Evolutionary conservation across 1,139 yeast species (phyloP).

Genomic region (Yamadazyma diddensiae): DNA sequence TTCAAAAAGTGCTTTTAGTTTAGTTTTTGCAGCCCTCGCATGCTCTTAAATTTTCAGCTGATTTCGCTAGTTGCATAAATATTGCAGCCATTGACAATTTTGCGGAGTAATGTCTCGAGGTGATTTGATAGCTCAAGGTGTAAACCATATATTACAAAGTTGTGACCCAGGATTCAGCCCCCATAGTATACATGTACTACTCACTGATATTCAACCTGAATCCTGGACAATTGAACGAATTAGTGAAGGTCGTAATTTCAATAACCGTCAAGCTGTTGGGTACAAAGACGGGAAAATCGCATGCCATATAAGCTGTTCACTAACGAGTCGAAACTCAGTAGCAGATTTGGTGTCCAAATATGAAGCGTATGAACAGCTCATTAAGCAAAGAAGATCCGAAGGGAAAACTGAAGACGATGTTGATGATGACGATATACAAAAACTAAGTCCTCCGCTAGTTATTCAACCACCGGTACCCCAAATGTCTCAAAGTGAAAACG

Average conservation of each 20-base stretch:
- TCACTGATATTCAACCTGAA: slow-evolving; percentile 17
- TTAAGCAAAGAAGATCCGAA: slow-evolving; percentile 13
- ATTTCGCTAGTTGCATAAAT: no score
- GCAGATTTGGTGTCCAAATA: slow-evolving; percentile 21
- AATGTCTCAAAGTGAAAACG: slow-evolving; percentile 11
- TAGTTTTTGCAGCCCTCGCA: no score
- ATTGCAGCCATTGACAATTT: no score
- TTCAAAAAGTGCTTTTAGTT: no score
- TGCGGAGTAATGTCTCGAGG: background rate
- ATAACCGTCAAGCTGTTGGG: slow-evolving; percentile 57
- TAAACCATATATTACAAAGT: slow-evolving; percentile 10
- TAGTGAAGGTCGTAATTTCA: slow-evolving; percentile 58
- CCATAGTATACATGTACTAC: slow-evolving; percentile 35
- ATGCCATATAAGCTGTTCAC: slow-evolving; percentile 54
- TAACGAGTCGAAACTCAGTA: slow-evolving; percentile 35
- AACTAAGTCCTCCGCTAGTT: slow-evolving; percentile 24
- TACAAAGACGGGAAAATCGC: slow-evolving; percentile 50
- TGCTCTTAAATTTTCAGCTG: no score
- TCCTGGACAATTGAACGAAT: slow-evolving; percentile 33
- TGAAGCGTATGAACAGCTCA: slow-evolving; percentile 19
- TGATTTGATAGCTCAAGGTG: background rate
- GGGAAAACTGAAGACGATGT: slow-evolving; percentile 19
- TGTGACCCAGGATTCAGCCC: slow-evolving; percentile 27
- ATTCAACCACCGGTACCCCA: slow-evolving; percentile 39
- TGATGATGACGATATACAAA: slow-evolving; percentile 22